phyloP scores from a whole-genome alignment of 202 grass and related monocot genomes.

The Zizania palustris region DNA sequence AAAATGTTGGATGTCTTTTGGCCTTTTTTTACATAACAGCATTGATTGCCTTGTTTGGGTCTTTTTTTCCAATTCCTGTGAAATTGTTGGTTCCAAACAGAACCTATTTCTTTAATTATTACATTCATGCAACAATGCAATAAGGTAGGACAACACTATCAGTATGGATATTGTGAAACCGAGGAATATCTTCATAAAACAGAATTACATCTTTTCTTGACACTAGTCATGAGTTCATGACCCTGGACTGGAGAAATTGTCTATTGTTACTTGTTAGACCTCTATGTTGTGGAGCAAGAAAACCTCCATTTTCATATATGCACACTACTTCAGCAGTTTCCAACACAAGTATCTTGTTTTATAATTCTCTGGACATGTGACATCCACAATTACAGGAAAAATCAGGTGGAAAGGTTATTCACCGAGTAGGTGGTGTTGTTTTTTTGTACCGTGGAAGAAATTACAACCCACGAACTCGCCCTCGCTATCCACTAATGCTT shows the following conservation, averaged over 20 bases:
- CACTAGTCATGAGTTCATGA: slow-evolving; percentile 3
- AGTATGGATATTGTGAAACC: too few species aligned
- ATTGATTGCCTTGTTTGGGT: too few species aligned
- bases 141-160: too few species aligned
- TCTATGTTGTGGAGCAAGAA: slow-evolving; percentile 28
- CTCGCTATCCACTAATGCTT: slow-evolving; percentile 87
- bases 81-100: too few species aligned
- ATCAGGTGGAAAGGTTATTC: slow-evolving; percentile 78
- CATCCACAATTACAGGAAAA: slow-evolving; percentile 63
- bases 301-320: slow-evolving; percentile 22
- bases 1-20: too few species aligned
- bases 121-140: too few species aligned
- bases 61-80: too few species aligned
- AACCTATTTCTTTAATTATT: too few species aligned
- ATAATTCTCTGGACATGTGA: slow-evolving; percentile 3
- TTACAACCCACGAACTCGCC: slow-evolving; percentile 65
- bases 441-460: slow-evolving; percentile 81
- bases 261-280: slow-evolving; percentile 20
- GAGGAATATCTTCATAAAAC: not conserved
- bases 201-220: slow-evolving; percentile 22
- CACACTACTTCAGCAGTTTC: slow-evolving; percentile 1
- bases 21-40: too few species aligned
- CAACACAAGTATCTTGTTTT: slow-evolving; percentile 28
- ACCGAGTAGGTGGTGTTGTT: slow-evolving; percentile 67
- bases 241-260: slow-evolving; percentile 9